Evolutionary conservation across 129 eudicot genomes (phyloP).

Genomic region (Artemisia annua): DNA sequence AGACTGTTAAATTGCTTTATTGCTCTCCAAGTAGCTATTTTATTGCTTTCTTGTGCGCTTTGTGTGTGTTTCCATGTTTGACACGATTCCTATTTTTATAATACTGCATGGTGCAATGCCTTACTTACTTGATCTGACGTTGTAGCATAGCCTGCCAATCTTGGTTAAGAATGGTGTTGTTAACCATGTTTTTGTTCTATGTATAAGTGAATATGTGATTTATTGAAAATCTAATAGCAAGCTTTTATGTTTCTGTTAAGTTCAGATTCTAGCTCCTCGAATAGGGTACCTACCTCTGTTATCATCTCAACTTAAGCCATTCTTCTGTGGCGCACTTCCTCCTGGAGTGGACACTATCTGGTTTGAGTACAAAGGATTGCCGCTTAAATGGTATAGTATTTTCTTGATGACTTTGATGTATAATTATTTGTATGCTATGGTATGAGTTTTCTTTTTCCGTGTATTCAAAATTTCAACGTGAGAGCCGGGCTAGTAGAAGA

Average conservation of each 20-base stretch:
- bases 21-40: no score
- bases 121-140: not conserved
- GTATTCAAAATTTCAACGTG: constrained; percentile 3
- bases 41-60: no score
- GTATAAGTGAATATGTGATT: not conserved
- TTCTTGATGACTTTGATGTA: not conserved
- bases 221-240: not conserved
- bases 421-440: constrained; percentile 8
- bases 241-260: constrained; percentile 24
- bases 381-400: constrained; percentile 82
- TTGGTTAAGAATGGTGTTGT: not conserved
- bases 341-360: constrained; percentile 95
- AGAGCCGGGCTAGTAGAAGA: constrained; percentile 11
- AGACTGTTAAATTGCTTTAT: no score
- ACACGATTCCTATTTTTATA: not conserved
- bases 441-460: constrained; percentile 14
- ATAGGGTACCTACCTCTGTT: constrained; percentile 90
- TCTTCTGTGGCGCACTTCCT: constrained; percentile 87
- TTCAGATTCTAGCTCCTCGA: constrained; percentile 90
- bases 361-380: constrained; percentile 98
- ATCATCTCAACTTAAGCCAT: constrained; percentile 76
- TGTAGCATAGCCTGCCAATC: constrained; percentile 5
- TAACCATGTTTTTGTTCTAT: not conserved
- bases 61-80: constrained; percentile 5
- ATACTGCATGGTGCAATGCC: not conserved